Evolutionary conservation across 495 filamentous ascomycete genomes (phyloP).

Genomic region (Choiromyces venosus): DNA sequence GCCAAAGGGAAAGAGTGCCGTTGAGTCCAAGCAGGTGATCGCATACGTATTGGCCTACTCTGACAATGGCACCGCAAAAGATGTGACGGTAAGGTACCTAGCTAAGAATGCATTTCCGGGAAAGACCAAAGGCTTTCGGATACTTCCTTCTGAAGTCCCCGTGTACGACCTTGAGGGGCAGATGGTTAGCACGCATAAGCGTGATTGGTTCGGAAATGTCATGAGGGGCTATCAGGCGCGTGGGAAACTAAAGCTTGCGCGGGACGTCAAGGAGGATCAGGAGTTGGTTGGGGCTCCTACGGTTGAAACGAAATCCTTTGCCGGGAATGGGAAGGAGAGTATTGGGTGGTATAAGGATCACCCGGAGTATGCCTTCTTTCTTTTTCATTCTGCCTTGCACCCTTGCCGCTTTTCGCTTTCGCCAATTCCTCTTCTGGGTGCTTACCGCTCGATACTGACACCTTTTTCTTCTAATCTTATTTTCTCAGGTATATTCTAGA

Average conservation of each 20-base stretch:
- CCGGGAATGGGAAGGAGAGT: constrained; percentile 25
- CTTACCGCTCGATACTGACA: not conserved
- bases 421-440: not conserved
- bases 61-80: constrained; percentile 81
- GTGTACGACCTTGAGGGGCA: constrained; percentile 68
- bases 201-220: constrained; percentile 79
- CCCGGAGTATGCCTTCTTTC: constrained; percentile 17
- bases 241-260: constrained; percentile 42
- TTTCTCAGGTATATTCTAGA: constrained; percentile 61
- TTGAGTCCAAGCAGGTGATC: constrained; percentile 81
- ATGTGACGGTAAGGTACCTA: constrained; percentile 89
- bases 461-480: not conserved
- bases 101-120: constrained; percentile 78
- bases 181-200: constrained; percentile 61
- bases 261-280: constrained; percentile 61
- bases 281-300: constrained; percentile 42
- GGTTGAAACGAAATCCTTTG: not conserved
- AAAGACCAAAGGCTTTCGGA: constrained; percentile 78
- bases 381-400: not conserved
- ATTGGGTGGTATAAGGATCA: constrained; percentile 38
- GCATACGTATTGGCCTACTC: constrained; percentile 87
- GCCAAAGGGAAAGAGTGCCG: constrained; percentile 71
- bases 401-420: not conserved
- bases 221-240: constrained; percentile 61
- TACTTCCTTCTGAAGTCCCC: constrained; percentile 70